Base-by-base conservation (phyloP, 306 rosid genomes). In the Arachis stenosperma region DNA sequence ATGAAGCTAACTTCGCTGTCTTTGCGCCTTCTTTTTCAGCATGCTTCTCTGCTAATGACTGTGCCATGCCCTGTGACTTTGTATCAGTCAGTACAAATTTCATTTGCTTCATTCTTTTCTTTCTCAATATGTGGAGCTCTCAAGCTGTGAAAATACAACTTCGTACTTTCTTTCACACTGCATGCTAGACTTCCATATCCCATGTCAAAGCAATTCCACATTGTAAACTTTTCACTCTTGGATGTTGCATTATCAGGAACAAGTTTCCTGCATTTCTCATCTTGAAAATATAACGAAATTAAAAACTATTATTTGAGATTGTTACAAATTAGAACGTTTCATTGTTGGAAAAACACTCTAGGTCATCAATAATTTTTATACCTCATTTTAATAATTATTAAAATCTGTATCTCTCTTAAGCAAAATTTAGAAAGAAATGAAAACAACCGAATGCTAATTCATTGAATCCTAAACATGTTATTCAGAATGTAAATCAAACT, bases 191-290 rank as follows among this genome's bases (percentile, higher is more conserved):
- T 70, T 80, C 97, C 98, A 42, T 83, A 70, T 27, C 84, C 60
- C 86, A 91, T 75, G 73, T 95, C 99, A 67, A 95, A 87, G 78
- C 92, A 91, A 61, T 91, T 57, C 69, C 90, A 75, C 66, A 88
- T 3, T 37, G 96, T 90, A 60, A 91, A 91, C 83, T 88, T 79
- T 55, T 92, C 97, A 57, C 93, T 91, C 60, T 87, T 84, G 42
- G 98, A 91, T 67, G 98, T 82, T 11, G 72, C 83, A 37, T 88
- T 86, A 83, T 95, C 93, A 50, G 96, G 93, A 37, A 91, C 96
- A 62, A 91, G 74, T 66, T 88, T 85, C 80, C 96, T 87, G 79
- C 97, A 88, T 90, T 91, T 91, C 79, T 91, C 90, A 84, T 96
- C 99, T 95, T 76, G 22, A 68, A 53, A 29, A 44, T 53, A 22